phyloP scores from a whole-genome alignment of 495 filamentous ascomycete species.

The Daldinia decipiens region DNA sequence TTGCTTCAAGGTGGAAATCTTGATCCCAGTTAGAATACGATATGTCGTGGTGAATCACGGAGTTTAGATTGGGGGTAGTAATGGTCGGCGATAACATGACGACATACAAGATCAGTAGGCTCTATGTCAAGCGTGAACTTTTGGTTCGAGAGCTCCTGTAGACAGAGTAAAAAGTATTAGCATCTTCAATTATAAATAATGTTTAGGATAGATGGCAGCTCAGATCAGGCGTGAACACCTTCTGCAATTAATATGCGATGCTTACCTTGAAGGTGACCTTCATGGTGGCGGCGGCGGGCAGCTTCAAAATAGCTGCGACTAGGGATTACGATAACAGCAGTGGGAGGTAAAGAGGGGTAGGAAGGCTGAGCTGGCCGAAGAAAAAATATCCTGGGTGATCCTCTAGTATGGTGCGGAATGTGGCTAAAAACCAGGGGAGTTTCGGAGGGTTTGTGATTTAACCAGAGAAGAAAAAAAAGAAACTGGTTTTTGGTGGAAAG shows the following conservation, averaged over 20 bases:
- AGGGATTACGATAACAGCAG: slow-evolving; percentile 16
- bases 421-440: background rate
- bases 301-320: slow-evolving; percentile 45
- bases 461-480: slow-evolving; percentile 16
- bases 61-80: slow-evolving; percentile 12
- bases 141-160: slow-evolving; percentile 94
- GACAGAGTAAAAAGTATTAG: slow-evolving; percentile 44
- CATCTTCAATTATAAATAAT: slow-evolving; percentile 26
- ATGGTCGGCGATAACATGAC: slow-evolving; percentile 39
- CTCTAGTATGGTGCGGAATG: background rate
- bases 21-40: slow-evolving; percentile 44
- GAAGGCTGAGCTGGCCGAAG: background rate
- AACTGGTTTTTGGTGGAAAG: slow-evolving; percentile 34
- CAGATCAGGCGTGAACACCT: background rate
- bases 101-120: slow-evolving; percentile 86
- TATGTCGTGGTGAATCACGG: slow-evolving; percentile 46
- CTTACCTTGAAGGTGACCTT: slow-evolving; percentile 64
- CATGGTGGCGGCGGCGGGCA: slow-evolving; percentile 55
- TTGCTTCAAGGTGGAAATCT: slow-evolving; percentile 90
- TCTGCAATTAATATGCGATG: slow-evolving; percentile 24
- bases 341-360: slow-evolving; percentile 7
- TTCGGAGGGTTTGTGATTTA: slow-evolving; percentile 13
- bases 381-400: background rate
- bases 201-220: slow-evolving; percentile 4
- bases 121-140: slow-evolving; percentile 96